These are phyloP conservation scores for Anthostomella pinea DNA, from an alignment of 2,329 filamentous ascomycete species.

Conservation along the genomic window DNA sequence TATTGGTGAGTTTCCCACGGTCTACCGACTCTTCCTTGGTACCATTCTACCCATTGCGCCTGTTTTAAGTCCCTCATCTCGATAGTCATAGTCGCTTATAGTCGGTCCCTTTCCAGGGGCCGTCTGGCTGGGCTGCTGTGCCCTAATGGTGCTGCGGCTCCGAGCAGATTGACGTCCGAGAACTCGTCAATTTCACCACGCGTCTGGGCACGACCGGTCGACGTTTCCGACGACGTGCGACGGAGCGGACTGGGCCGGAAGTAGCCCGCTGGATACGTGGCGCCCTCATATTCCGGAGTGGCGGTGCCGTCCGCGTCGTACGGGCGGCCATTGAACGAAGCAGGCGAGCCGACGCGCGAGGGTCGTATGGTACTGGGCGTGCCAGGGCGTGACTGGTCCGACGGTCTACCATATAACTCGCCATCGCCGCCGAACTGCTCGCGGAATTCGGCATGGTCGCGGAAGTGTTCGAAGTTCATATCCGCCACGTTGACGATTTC, in stretches of 20 bases:
- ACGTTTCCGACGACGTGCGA: constrained; percentile 9
- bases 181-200: constrained; percentile 3
- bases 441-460: constrained; percentile 80
- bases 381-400: constrained; percentile 55
- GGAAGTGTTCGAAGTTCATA: constrained; percentile 85
- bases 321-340: background rate
- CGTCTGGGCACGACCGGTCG: background rate
- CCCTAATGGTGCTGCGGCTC: constrained; percentile 9
- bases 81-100: too few species aligned
- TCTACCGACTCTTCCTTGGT: too few species aligned
- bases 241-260: constrained; percentile 7
- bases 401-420: constrained; percentile 56
- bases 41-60: too few species aligned
- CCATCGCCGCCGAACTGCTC: constrained; percentile 73
- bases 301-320: background rate
- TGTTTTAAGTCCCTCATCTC: too few species aligned
- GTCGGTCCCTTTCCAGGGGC: too few species aligned
- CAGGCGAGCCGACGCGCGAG: constrained; percentile 9
- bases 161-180: constrained; percentile 13
- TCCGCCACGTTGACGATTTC: constrained; percentile 82
- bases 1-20: too few species aligned
- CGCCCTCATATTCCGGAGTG: constrained; percentile 11
- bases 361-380: constrained; percentile 49
- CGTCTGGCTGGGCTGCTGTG: constrained; percentile 1
- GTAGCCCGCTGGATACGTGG: constrained; percentile 19